phyloP scores from a whole-genome alignment of 208 protist genomes.

The Perkinsela sp. region DNA sequence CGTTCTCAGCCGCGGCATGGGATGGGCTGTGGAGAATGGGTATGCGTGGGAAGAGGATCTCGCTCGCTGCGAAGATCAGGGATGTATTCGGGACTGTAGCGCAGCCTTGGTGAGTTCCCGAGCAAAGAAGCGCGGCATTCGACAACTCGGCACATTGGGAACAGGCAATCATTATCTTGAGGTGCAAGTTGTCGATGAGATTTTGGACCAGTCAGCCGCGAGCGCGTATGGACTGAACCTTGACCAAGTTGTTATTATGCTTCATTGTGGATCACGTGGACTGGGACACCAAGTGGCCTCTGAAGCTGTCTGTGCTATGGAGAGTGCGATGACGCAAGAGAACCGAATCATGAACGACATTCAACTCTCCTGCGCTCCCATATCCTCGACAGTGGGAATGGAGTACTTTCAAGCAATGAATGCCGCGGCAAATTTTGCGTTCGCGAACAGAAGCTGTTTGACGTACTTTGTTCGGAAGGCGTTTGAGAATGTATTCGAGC shows the following conservation, averaged over 20 bases:
- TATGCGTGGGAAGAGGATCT: slow-evolving; percentile 59
- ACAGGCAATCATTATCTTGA: slow-evolving; percentile 61
- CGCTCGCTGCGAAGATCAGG: slow-evolving; percentile 47
- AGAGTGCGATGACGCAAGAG: slow-evolving; percentile 21
- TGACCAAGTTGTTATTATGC: slow-evolving; percentile 32
- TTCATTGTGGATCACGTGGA: slow-evolving; percentile 45
- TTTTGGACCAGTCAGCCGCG: slow-evolving; percentile 30
- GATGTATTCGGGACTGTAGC: slow-evolving; percentile 25
- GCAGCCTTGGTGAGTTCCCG: slow-evolving; percentile 16
- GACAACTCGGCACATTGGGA: slow-evolving; percentile 53
- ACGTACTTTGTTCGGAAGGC: slow-evolving; percentile 24
- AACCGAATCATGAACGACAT: slow-evolving; percentile 30
- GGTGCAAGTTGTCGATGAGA: slow-evolving; percentile 38
- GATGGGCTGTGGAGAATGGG: slow-evolving; percentile 34
- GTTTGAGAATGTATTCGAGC: slow-evolving; percentile 13
- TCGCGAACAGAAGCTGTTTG: slow-evolving; percentile 40
- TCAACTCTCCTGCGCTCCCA: slow-evolving; percentile 38
- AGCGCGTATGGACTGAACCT: slow-evolving; percentile 28
- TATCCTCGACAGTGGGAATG: slow-evolving; percentile 19
- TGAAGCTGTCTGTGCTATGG: slow-evolving; percentile 26
- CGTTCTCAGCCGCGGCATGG: slow-evolving; percentile 35
- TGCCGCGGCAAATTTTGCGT: slow-evolving; percentile 53
- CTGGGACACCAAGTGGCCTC: slow-evolving; percentile 59
- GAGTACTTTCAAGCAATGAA: slow-evolving; percentile 17
- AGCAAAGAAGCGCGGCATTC: slow-evolving; percentile 41